These are phyloP conservation scores for Fonsecaea nubica DNA, from an alignment of 2,329 filamentous ascomycete species.

Conservation along the genomic window DNA sequence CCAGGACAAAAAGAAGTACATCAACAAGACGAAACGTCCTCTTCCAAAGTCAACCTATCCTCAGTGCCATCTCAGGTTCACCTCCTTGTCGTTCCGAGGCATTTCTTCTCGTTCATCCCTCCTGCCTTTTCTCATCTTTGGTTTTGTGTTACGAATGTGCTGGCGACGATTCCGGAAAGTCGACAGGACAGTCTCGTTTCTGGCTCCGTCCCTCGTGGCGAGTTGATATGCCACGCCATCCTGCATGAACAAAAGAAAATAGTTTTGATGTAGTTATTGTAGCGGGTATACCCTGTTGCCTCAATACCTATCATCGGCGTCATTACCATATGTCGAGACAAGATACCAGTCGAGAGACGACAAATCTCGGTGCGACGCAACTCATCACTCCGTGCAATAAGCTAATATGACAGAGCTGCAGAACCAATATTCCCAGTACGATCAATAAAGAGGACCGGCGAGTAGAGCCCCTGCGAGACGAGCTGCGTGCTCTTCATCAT, in stretches of 20 bases:
- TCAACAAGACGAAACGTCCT: constrained; percentile 28
- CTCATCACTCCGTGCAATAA: constrained; percentile 40
- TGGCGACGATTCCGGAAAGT: neutral
- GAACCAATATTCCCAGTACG: constrained; percentile 38
- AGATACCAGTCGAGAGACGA: constrained; percentile 11
- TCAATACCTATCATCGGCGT: neutral
- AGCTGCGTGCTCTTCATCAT: constrained; percentile 25
- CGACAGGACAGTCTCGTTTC: neutral
- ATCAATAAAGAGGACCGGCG: constrained; percentile 42
- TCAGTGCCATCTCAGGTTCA: constrained; percentile 39
- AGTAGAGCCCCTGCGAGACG: constrained; percentile 30
- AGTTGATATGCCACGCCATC: neutral
- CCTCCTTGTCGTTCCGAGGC: constrained; percentile 37
- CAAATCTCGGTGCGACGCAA: constrained; percentile 22
- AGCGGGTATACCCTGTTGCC: constrained; percentile 8
- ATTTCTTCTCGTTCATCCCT: constrained; percentile 24
- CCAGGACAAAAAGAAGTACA: constrained; percentile 8
- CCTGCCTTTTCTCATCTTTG: constrained; percentile 6
- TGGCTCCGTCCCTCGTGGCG: neutral
- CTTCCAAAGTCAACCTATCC: constrained; percentile 34
- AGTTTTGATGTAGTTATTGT: constrained; percentile 15
- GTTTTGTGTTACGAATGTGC: constrained; percentile 1
- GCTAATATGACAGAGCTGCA: constrained; percentile 42
- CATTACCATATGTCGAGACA: constrained; percentile 14
- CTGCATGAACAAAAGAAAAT: constrained; percentile 23